Base-by-base conservation (phyloP, 2,329 filamentous ascomycete genomes). In the Fusarium temperatum region DNA sequence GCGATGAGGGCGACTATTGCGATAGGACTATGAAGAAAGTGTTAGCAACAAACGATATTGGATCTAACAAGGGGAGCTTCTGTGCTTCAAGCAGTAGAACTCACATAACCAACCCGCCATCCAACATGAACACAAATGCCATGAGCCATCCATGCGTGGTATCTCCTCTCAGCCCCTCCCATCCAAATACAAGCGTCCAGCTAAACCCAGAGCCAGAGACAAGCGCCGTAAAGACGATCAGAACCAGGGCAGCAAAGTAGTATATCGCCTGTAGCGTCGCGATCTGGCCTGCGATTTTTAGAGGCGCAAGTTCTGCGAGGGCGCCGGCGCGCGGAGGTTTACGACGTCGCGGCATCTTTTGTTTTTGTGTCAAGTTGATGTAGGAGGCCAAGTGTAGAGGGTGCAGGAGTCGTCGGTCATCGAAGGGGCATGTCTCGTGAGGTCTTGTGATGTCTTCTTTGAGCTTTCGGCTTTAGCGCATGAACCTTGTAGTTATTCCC, bases 1-100 rank as follows among this genome's bases (percentile, higher is more conserved):
- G 92, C 91, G 75, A 99, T 90, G 66, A 98, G 86, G 61, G 96
- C 84, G 57, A 98, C 90, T 66, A 98, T 92, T 47, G 94, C 93
- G 66, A 97, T 90, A 47, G 94, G 90, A 80, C 96, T 98, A 26
- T 22, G 56, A 8, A 32, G 26, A 57, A 8, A 32, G 26, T 39
- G 61, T 78, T 47, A 74, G 72, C n/a, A 65, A 59, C 20, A 20
- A 41, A 63, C 18, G n/a, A 26, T 48, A 10, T n/a, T 28, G 32
- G 15, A 35, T 8, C 15, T 4, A 28, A 42, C 10, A 17, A 9
- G 38, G 22, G 18, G 32, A 44, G 20, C 64, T 28, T 48, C 53
- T 61, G 39, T 30, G 47, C 42, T 66, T 45, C 45, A 8, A 20
- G 45, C 45, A 66, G 55, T 44, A 30, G 35, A 57, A 82, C 84